Evolutionary conservation across 768 basidiomycete species (phyloP).

Genomic region (Phylloporus sp.): DNA sequence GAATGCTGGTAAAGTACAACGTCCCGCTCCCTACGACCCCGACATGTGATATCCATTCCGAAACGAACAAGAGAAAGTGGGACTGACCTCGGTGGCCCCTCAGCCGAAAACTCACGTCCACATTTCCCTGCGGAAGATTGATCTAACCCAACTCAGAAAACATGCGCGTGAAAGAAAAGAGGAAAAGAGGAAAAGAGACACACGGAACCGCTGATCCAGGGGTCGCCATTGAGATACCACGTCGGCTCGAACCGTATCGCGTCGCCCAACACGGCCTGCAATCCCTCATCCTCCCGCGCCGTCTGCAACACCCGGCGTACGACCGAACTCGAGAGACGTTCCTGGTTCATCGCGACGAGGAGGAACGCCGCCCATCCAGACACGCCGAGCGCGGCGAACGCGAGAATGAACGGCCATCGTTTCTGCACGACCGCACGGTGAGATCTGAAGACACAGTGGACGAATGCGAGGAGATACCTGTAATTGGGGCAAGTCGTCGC

Average conservation of each 20-base stretch:
- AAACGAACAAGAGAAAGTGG: not conserved
- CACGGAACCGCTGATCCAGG: constrained; percentile 64
- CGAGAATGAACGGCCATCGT: constrained; percentile 57
- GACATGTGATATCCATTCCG: not conserved
- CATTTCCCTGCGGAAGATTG: constrained; percentile 67
- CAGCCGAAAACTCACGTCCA: constrained; percentile 72
- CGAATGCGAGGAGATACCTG: constrained; percentile 25
- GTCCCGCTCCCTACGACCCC: constrained; percentile 56
- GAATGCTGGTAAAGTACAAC: constrained; percentile 78
- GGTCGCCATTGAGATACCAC: constrained; percentile 69
- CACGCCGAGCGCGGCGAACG: constrained; percentile 47
- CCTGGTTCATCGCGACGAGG: constrained; percentile 67
- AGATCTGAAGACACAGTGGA: not conserved
- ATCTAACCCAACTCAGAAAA: constrained; percentile 38
- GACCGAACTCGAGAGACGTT: constrained; percentile 71
- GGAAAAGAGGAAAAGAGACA: constrained; percentile 29
- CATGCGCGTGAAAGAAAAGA: not conserved
- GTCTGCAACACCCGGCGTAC: constrained; percentile 61
- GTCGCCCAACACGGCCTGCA: constrained; percentile 56
- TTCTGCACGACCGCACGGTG: constrained; percentile 16
- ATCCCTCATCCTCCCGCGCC: constrained; percentile 45
- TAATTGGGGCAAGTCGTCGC: constrained; percentile 40
- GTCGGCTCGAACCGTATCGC: constrained; percentile 37
- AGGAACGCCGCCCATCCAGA: constrained; percentile 66
- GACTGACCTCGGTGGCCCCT: constrained; percentile 62